phyloP scores from a whole-genome alignment of 352 stramenopile species.

The Pythium grandisporangium region DNA sequence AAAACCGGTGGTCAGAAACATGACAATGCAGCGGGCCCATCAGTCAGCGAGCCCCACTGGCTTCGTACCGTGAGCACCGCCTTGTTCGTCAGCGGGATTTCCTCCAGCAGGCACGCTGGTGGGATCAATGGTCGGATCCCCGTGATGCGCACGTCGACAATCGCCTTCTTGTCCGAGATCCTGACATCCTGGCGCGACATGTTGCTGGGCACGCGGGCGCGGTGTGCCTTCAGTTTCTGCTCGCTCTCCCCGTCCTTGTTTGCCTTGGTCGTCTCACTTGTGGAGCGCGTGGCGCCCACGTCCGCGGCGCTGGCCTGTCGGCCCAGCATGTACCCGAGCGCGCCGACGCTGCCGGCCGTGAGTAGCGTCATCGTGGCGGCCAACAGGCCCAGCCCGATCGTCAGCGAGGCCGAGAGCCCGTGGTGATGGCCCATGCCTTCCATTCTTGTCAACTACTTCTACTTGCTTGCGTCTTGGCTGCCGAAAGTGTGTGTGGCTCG shows the following conservation, averaged over 20 bases:
- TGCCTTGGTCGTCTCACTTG: constrained; percentile 6
- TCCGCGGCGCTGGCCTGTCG: constrained; percentile 18
- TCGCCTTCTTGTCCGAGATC: constrained; percentile 78
- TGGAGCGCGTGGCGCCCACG: constrained; percentile 9
- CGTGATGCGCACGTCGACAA: constrained; percentile 83
- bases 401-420: constrained; percentile 29
- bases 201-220: constrained; percentile 53
- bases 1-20: neutral
- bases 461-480: too few relatives aligned
- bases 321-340: constrained; percentile 63
- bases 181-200: constrained; percentile 71
- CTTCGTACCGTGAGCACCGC: constrained; percentile 54
- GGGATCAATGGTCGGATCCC: constrained; percentile 81
- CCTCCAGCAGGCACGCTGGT: constrained; percentile 75
- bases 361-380: constrained; percentile 65
- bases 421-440: too few relatives aligned
- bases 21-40: neutral
- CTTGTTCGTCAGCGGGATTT: constrained; percentile 73
- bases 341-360: constrained; percentile 57
- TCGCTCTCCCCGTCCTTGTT: neutral
- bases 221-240: constrained; percentile 19
- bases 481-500: too few relatives aligned
- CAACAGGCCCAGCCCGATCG: constrained; percentile 54
- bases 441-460: too few relatives aligned
- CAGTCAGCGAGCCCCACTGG: neutral